phyloP scores from a whole-genome alignment of 495 filamentous ascomycete species.

The Aspergillus incahuasiensis region DNA sequence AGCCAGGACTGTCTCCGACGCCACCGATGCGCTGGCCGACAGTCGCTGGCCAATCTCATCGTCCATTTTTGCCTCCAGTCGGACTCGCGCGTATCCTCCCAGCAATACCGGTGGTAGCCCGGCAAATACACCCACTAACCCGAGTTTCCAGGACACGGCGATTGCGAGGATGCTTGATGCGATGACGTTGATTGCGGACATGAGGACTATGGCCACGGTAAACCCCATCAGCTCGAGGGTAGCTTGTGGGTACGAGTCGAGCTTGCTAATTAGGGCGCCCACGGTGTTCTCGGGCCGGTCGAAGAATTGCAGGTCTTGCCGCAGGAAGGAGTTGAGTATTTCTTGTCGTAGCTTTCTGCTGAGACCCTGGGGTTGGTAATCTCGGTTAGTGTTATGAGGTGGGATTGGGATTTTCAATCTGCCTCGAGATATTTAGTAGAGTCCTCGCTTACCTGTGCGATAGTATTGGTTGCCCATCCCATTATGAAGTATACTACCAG shows the following conservation, averaged over 20 bases:
- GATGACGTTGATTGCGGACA: constrained; percentile 51
- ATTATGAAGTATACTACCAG: constrained; percentile 48
- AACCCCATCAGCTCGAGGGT: constrained; percentile 73
- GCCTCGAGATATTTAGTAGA: too few species aligned
- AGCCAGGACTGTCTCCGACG: constrained; percentile 82
- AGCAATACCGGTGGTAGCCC: constrained; percentile 26
- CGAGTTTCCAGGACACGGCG: constrained; percentile 52
- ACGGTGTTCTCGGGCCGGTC: constrained; percentile 78
- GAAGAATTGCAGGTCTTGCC: constrained; percentile 88
- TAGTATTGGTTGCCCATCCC: constrained; percentile 48
- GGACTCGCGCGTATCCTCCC: constrained; percentile 57
- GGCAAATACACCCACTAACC: constrained; percentile 45
- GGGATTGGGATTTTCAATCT: too few species aligned
- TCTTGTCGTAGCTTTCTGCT: constrained; percentile 72
- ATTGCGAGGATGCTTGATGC: constrained; percentile 22
- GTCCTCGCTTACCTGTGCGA: constrained; percentile 21
- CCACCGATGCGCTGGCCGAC: constrained; percentile 58
- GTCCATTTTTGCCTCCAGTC: constrained; percentile 68
- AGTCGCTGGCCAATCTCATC: constrained; percentile 50
- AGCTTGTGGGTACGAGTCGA: constrained; percentile 72
- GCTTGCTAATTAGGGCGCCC: constrained; percentile 65
- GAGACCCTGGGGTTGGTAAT: constrained; percentile 56
- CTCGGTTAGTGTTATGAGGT: constrained; percentile 7
- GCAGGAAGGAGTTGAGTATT: constrained; percentile 79
- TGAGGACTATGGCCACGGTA: constrained; percentile 75